A percentile compares a stretch with the other conserved stretches of the same genome.
Evolutionary conservation across 2,329 filamentous ascomycete species (phyloP).

Genomic region (Davidsoniella virescens): DNA sequence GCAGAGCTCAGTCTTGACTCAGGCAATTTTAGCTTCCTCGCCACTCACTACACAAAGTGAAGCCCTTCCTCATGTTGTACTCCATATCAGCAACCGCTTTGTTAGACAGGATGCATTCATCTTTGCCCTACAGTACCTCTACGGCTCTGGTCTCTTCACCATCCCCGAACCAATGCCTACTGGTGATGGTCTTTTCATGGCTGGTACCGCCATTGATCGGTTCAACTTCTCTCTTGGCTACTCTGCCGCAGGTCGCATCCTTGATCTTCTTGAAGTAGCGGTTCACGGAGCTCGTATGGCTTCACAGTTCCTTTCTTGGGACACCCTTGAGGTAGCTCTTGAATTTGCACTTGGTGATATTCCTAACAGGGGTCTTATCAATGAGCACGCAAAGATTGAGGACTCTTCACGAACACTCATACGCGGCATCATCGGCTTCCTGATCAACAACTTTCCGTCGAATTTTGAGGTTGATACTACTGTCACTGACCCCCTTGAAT

Average conservation of each 20-base stretch:
- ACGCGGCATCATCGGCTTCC: conserved; percentile 38
- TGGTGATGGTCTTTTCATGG: conserved; percentile 21
- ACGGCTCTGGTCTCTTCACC: conserved; percentile 34
- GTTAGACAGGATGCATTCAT: conserved; percentile 40
- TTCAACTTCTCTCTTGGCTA: conserved; percentile 46
- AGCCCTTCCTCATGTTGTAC: conserved; percentile 22
- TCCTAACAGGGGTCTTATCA: conserved; percentile 17
- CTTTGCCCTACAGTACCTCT: conserved; percentile 40
- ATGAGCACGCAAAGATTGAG: conserved; percentile 26
- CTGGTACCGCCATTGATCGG: conserved; percentile 26
- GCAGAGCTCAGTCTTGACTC: conserved; percentile 27
- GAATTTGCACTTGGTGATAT: conserved; percentile 34
- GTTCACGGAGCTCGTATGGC: conserved; percentile 44
- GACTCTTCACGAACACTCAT: conserved; percentile 39
- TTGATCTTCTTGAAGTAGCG: conserved; percentile 38
- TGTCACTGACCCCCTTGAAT: conserved; percentile 22
- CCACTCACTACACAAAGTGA: conserved; percentile 16
- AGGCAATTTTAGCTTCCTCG: conserved; percentile 19
- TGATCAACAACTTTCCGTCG: conserved; percentile 41
- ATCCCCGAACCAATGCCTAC: conserved; percentile 19
- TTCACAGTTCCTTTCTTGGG: conserved; percentile 41
- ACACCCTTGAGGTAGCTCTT: conserved; percentile 43
- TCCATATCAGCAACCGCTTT: conserved; percentile 36
- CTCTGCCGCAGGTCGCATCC: conserved; percentile 42
- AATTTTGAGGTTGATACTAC: conserved; percentile 42